These are phyloP conservation scores for Parathielavia hyrcaniae DNA, from an alignment of 495 filamentous ascomycete genomes.

Conservation along the genomic window DNA sequence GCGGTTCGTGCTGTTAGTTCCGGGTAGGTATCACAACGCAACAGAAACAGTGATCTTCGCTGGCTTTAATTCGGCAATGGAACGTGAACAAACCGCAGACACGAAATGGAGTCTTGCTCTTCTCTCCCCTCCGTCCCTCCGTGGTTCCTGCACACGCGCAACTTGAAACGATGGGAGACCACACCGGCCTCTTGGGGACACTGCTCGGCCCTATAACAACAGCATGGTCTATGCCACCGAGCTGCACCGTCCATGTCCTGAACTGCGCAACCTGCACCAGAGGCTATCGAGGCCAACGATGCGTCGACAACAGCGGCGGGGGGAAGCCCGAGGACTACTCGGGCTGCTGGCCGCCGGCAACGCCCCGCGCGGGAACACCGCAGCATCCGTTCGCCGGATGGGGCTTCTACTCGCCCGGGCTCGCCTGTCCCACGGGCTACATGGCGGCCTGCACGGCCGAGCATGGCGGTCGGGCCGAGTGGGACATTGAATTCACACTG, in stretches of 20 bases:
- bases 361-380: not conserved
- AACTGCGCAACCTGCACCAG: not conserved
- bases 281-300: slow-evolving; percentile 4
- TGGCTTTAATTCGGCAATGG: no score
- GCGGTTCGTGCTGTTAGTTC: no score
- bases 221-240: slow-evolving; percentile 13
- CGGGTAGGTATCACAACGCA: no score
- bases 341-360: slow-evolving; percentile 24
- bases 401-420: slow-evolving; percentile 26
- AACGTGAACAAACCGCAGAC: no score
- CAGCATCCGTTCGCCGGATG: slow-evolving; percentile 14
- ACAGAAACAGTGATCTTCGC: no score
- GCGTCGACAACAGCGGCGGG: not conserved
- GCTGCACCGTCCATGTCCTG: slow-evolving; percentile 3
- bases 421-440: slow-evolving; percentile 25
- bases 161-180: no score
- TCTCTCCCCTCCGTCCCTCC: no score
- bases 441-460: slow-evolving; percentile 18
- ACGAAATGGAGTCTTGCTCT: no score
- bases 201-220: slow-evolving; percentile 22
- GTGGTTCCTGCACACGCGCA: no score
- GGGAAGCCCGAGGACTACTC: slow-evolving; percentile 5
- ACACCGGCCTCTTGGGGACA: slow-evolving; percentile 23
- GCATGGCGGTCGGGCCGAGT: slow-evolving; percentile 14
- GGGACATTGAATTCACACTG: slow-evolving; percentile 19